phyloP scores from a whole-genome alignment of 495 filamentous ascomycete species.

The Lasiosphaeria ovina region DNA sequence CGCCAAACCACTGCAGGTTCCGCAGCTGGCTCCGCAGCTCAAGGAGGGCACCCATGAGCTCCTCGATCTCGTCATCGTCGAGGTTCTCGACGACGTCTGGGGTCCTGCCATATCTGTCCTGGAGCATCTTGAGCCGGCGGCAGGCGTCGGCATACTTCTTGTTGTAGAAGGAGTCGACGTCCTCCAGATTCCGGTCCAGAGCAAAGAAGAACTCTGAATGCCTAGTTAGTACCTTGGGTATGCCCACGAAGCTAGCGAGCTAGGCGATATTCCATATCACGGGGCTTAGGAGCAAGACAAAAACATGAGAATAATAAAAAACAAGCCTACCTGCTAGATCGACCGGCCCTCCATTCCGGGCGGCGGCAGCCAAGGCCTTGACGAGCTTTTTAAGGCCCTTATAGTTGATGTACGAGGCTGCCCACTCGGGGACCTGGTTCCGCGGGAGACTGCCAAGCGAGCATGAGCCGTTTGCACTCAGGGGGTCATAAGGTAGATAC shows the following conservation, averaged over 20 bases:
- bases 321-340: constrained; percentile 68
- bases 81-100: constrained; percentile 47
- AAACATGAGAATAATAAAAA: neutral
- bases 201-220: constrained; percentile 84
- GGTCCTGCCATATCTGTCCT: constrained; percentile 74
- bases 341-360: constrained; percentile 64
- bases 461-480: constrained; percentile 2
- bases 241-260: constrained; percentile 14
- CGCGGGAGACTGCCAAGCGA: constrained; percentile 65
- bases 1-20: constrained; percentile 95
- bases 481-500: neutral
- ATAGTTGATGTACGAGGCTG: constrained; percentile 89
- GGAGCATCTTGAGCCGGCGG: constrained; percentile 77
- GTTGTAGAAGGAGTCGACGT: constrained; percentile 93
- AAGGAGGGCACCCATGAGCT: constrained; percentile 82
- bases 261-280: neutral
- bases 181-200: constrained; percentile 93
- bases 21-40: constrained; percentile 82
- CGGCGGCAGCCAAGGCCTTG: constrained; percentile 65
- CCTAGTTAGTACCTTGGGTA: constrained; percentile 23
- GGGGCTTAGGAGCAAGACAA: neutral
- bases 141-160: constrained; percentile 83
- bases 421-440: constrained; percentile 97
- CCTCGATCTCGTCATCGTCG: constrained; percentile 76
- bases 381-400: constrained; percentile 93